Evolutionary conservation across 305 asterid genomes (phyloP), one percentile per base, ranked within the genome.

Genomic region (Stenogyne calaminthoides): DNA sequence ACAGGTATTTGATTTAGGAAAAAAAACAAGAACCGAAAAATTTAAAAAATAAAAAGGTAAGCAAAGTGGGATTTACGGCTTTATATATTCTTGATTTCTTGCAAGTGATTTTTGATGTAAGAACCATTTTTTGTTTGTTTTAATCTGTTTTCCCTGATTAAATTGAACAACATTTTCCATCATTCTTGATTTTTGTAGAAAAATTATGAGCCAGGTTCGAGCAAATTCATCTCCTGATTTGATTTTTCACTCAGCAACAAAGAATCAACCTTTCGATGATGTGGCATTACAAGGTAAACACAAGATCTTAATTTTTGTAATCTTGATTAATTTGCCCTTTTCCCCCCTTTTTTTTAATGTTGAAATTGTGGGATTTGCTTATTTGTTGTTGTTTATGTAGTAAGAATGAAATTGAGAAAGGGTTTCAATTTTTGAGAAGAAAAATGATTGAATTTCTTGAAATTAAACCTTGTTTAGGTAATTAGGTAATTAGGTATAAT

Each of bases 281-380:
- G 79, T 94, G 2, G 92, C 93, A 42, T 81, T 93, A 63, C 95
- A 89, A 84, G 98, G 98, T 93, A 25, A 25, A 80, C 42, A 39
- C 1, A 22, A 7, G 40, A 37, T 59, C 62, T 37, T 62, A 9
- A 25, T 58, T 29, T n/a, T 44, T 71, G 32, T 29, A 51, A 29
- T 67, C 71, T 46, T 65, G 25, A 10, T 32, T 32, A 4, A 11
- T 16, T 27, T n/a, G n/a, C n/a, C n/a, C n/a, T n/a, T n/a, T n/a
- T n/a, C n/a, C n/a, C n/a, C n/a, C n/a, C n/a, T 56, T 22, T 39
- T 44, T 49, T 47, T 67, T 11, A n/a, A 47, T 49, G 15, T 29
- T 44, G 60, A 5, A 46, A 12, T 44, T 44, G 14, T 19, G 34
- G 72, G 49, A 32, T 34, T 51, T 51, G 60, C 15, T 22, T 22